Evolutionary conservation across 225 moss, liverwort and hornwort genomes (phyloP).

Genomic region (Polytrichum formosum): DNA sequence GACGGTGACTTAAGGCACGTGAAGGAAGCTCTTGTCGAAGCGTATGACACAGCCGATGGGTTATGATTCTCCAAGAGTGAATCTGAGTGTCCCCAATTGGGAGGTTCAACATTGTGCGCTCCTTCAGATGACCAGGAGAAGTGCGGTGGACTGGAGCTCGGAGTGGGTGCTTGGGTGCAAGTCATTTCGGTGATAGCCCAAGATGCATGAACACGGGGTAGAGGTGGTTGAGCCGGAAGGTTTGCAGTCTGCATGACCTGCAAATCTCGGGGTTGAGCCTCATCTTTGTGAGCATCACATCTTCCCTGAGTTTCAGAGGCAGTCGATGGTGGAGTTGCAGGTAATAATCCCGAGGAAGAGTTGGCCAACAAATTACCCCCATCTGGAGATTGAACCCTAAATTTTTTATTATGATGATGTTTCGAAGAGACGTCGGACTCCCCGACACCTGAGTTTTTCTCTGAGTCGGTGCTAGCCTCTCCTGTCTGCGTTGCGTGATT

Average conservation of each 20-base stretch:
- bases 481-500: slow-evolving; percentile 5
- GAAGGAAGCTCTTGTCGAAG: slow-evolving; percentile 8
- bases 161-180: slow-evolving; percentile 16
- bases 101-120: slow-evolving; percentile 11
- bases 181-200: slow-evolving; percentile 23
- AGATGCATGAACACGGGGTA: slow-evolving; percentile 11
- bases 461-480: not conserved
- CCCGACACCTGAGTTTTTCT: slow-evolving; percentile 2
- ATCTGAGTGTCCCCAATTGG: slow-evolving; percentile 6
- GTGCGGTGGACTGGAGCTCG: slow-evolving; percentile 15
- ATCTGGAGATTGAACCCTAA: slow-evolving; percentile 11
- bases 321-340: slow-evolving; percentile 19
- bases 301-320: slow-evolving; percentile 9
- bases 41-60: slow-evolving; percentile 3
- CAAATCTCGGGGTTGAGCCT: slow-evolving; percentile 1
- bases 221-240: slow-evolving; percentile 3
- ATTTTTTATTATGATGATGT: not conserved
- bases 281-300: slow-evolving; percentile 3
- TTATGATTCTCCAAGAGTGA: slow-evolving; percentile 10
- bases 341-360: slow-evolving; percentile 15
- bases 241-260: slow-evolving; percentile 4
- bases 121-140: slow-evolving; percentile 26
- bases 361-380: slow-evolving; percentile 14
- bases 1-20: slow-evolving; percentile 7
- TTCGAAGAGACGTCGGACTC: not conserved